Evolutionary conservation across 371 early-diverging fungal genomes (phyloP).

Genomic region (Syncephalastrum monosporum): DNA sequence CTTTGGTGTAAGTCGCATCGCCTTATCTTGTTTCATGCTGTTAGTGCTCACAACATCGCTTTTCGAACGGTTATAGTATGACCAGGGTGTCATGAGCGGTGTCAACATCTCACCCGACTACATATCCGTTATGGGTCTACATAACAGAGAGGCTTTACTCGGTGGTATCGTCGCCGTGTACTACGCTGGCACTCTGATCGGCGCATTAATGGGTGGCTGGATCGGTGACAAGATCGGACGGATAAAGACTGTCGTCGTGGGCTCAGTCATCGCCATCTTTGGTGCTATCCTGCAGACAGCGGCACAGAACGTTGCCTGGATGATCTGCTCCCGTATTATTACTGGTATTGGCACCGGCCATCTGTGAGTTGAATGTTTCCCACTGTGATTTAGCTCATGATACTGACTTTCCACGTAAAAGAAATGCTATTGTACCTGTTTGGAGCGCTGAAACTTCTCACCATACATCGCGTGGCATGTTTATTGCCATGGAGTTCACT

Average conservation of each 20-base stretch:
- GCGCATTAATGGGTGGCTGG: conserved; percentile 45
- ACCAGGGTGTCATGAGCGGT: conserved; percentile 49
- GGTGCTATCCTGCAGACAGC: conserved; percentile 41
- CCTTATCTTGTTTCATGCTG: not conserved
- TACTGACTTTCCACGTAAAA: conserved; percentile 2
- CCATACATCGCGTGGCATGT: conserved; percentile 37
- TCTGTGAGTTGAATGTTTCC: conserved; percentile 23
- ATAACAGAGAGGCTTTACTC: conserved; percentile 32
- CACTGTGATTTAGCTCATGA: not conserved
- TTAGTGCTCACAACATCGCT: not conserved
- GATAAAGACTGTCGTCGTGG: conserved; percentile 37
- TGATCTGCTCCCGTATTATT: conserved; percentile 42
- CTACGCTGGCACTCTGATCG: conserved; percentile 35
- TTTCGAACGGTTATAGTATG: conserved; percentile 20
- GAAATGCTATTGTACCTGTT: conserved; percentile 40
- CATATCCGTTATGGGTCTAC: conserved; percentile 34
- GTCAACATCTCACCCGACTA: conserved; percentile 45
- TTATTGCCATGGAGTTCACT: conserved; percentile 45
- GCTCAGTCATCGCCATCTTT: conserved; percentile 29
- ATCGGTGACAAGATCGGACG: conserved; percentile 43
- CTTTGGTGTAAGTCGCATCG: conserved; percentile 35
- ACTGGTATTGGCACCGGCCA: conserved; percentile 47
- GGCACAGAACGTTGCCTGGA: conserved; percentile 44
- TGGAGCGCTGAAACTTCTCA: conserved; percentile 44
- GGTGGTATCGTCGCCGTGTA: conserved; percentile 48